A percentile compares a stretch with the other conserved stretches of the same genome.
phyloP scores from a whole-genome alignment of 495 filamentous ascomycete species.

The Ascodesmis nigricans region DNA sequence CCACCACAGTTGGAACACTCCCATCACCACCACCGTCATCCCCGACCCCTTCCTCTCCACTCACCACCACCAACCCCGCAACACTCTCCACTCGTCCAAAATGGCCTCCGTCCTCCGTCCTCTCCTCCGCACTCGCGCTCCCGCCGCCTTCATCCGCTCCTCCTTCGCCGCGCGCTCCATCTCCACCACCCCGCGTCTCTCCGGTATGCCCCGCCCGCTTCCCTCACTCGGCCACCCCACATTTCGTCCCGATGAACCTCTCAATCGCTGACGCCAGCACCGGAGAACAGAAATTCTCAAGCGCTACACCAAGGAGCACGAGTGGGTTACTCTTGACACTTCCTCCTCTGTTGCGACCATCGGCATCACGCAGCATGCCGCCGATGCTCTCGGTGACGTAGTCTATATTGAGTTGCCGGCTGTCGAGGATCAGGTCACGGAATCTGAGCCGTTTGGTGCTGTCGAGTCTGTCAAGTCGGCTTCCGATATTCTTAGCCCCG shows the following conservation, averaged over 20 bases:
- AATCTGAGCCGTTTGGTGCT: conserved; percentile 67
- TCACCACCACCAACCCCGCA: no score
- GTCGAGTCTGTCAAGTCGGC: conserved; percentile 97
- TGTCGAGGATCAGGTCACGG: conserved; percentile 35
- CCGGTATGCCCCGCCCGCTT: no score
- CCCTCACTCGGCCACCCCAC: no score
- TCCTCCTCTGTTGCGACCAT: conserved; percentile 36
- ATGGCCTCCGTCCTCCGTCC: conserved; percentile 2
- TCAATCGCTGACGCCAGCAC: neutral
- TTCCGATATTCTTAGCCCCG: conserved; percentile 79
- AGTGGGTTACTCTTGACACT: conserved; percentile 83
- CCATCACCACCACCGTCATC: no score
- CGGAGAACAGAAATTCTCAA: conserved; percentile 31
- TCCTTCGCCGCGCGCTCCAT: no score
- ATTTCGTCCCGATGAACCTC: no score
- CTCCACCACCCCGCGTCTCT: no score
- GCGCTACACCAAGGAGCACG: conserved; percentile 92
- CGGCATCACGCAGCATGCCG: conserved; percentile 80
- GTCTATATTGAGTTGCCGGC: conserved; percentile 87
- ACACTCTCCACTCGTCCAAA: no score
- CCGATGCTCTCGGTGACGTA: conserved; percentile 77
- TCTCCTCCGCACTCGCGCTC: neutral
- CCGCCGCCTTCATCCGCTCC: no score
- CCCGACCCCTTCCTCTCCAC: no score
- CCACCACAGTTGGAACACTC: no score